phyloP scores from a whole-genome alignment of 495 filamentous ascomycete genomes.

The Cercophora samala region DNA sequence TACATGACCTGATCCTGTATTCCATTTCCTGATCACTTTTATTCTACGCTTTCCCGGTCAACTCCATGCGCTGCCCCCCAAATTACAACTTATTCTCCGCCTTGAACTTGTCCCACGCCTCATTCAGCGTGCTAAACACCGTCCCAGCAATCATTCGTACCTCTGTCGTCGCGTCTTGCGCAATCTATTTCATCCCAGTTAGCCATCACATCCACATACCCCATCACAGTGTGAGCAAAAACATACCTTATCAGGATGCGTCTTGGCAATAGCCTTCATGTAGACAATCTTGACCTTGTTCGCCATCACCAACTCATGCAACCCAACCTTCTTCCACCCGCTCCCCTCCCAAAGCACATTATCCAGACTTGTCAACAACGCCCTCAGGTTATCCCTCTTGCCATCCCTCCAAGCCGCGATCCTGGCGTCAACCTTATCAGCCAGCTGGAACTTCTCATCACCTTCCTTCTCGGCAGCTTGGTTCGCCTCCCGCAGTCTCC shows the following conservation, averaged over 20 bases:
- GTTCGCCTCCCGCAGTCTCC: conserved; percentile 75
- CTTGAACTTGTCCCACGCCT: conserved; percentile 98
- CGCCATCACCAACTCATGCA: conserved; percentile 85
- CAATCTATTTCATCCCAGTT: conserved; percentile 55
- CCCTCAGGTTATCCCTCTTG: conserved; percentile 88
- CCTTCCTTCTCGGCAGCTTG: conserved; percentile 77
- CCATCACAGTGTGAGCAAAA: not conserved
- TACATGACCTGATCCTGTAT: not conserved
- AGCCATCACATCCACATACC: conserved; percentile 1
- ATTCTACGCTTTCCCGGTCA: not conserved
- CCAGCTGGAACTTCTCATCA: conserved; percentile 86
- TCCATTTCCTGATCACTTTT: not conserved
- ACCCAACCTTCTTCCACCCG: conserved; percentile 94
- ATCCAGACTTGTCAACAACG: conserved; percentile 83
- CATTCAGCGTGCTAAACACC: conserved; percentile 91
- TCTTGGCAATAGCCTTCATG: conserved; percentile 98
- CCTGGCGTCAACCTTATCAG: conserved; percentile 75
- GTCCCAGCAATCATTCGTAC: conserved; percentile 86
- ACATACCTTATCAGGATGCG: conserved; percentile 97
- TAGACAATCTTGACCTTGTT: conserved; percentile 94
- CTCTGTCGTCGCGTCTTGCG: conserved; percentile 86
- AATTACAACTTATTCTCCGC: conserved; percentile 71
- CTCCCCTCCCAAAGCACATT: conserved; percentile 84
- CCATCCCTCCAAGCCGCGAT: conserved; percentile 78
- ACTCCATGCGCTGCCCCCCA: not conserved